Conservation (phyloP, 805 yeast species). For the Lipomyces starkeyi region DNA sequence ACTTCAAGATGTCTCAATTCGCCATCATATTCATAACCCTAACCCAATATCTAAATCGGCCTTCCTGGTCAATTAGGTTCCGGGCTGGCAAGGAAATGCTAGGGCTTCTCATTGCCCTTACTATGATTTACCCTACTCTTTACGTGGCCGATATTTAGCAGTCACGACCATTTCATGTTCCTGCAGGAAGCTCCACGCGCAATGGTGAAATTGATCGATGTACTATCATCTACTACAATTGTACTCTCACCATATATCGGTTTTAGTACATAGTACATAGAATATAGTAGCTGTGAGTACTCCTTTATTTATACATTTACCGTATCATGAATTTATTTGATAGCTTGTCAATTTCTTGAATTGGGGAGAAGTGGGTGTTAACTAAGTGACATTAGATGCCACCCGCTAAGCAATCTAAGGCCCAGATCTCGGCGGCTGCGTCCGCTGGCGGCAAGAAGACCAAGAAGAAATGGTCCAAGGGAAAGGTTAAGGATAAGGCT, state of each 20-base stretch:
- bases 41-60: too few species aligned
- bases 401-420: slow-evolving; percentile 31
- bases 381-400: slow-evolving; percentile 28
- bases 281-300: neutral
- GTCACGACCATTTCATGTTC: neutral
- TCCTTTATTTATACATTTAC: neutral
- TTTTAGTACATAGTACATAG: neutral
- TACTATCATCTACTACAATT: neutral
- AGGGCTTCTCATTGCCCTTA: neutral
- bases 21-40: too few species aligned
- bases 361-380: neutral
- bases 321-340: neutral
- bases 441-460: slow-evolving; percentile 39
- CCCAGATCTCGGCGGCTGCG: slow-evolving; percentile 32
- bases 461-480: slow-evolving; percentile 99
- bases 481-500: slow-evolving; percentile 99
- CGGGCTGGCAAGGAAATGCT: too few species aligned
- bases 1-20: too few species aligned
- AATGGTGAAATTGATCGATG: too few species aligned
- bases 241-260: neutral
- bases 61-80: too few species aligned
- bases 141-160: neutral
- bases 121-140: neutral
- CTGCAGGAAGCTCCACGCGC: too few species aligned
- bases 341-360: neutral